Conservation (phyloP, 352 stramenopile genomes). For the Phytophthora macrochlamydospora region DNA sequence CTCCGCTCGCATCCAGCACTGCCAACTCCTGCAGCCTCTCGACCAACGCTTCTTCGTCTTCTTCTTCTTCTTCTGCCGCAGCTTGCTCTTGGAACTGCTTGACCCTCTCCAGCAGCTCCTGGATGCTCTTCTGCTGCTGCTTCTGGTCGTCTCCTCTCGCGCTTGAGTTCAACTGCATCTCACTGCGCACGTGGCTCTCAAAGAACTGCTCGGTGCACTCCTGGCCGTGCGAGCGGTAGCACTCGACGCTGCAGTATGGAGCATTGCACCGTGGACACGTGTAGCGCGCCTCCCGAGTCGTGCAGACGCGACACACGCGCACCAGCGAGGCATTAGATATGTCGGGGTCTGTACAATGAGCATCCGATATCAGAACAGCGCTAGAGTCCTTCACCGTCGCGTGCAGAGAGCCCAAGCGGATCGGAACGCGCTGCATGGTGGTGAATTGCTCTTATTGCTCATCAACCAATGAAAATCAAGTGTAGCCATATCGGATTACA, state of each 20-base stretch:
- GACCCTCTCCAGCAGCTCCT: slow-evolving; percentile 56
- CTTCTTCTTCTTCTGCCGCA: slow-evolving; percentile 15
- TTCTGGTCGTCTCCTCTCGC: slow-evolving; percentile 27
- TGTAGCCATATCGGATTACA: slow-evolving; percentile 6
- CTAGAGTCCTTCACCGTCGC: slow-evolving; percentile 43
- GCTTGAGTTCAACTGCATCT: slow-evolving; percentile 50
- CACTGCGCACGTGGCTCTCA: slow-evolving; percentile 62
- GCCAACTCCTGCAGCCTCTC: slow-evolving; percentile 56
- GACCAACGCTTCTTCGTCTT: slow-evolving; percentile 37
- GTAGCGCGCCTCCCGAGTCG: slow-evolving; percentile 64
- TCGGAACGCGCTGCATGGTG: slow-evolving; percentile 62
- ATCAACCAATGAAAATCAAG: slow-evolving; percentile 29
- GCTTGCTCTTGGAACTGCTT: slow-evolving; percentile 61
- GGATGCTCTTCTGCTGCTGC: slow-evolving; percentile 41
- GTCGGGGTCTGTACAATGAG: too few species aligned
- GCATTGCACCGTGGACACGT: slow-evolving; percentile 84
- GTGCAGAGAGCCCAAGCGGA: slow-evolving; percentile 62
- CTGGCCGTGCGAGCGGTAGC: slow-evolving; percentile 75
- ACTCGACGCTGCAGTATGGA: slow-evolving; percentile 80
- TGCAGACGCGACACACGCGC: slow-evolving; percentile 77
- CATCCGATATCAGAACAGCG: not conserved
- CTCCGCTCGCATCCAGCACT: slow-evolving; percentile 41
- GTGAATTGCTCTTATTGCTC: slow-evolving; percentile 6
- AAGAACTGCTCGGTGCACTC: slow-evolving; percentile 84
- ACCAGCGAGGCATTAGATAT: slow-evolving; percentile 35